Evolutionary conservation across 306 rosid species (phyloP).

Genomic region (Citrullus mucosospermus): DNA sequence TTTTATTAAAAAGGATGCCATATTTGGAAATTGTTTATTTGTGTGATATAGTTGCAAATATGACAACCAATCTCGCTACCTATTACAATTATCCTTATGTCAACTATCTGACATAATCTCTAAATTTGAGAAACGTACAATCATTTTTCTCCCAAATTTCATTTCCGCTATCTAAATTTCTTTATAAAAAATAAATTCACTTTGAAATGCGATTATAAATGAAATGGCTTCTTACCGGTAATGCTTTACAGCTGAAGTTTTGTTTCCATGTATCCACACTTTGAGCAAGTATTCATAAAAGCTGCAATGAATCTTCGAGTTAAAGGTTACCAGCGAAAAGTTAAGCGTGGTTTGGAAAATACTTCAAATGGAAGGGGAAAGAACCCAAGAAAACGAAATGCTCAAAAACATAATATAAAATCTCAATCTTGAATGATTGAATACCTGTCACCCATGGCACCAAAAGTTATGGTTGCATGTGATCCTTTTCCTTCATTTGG

Average conservation of each 20-base stretch:
- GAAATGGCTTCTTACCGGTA: slow-evolving; percentile 54
- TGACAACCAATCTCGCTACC: too few species aligned
- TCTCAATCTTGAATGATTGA: neutral
- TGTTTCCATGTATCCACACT: slow-evolving; percentile 93
- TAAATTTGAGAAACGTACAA: neutral
- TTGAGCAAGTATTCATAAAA: slow-evolving; percentile 96
- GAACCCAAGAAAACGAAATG: neutral
- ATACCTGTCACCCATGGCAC: slow-evolving; percentile 99
- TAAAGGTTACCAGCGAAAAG: slow-evolving; percentile 10
- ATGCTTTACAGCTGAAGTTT: slow-evolving; percentile 61
- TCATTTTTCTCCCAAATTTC: neutral
- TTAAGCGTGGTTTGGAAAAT: neutral
- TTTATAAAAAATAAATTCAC: neutral
- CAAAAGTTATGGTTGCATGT: slow-evolving; percentile 70
- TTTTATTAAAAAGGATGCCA: too few species aligned
- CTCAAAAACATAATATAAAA: neutral
- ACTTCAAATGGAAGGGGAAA: neutral
- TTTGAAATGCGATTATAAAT: neutral
- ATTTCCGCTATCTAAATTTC: neutral
- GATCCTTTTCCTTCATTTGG: slow-evolving; percentile 51
- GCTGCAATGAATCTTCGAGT: slow-evolving; percentile 42
- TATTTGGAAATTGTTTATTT: too few species aligned
- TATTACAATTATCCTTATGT: neutral
- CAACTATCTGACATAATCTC: neutral
- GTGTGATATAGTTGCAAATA: too few species aligned